Evolutionary conservation across 169 alveolate species (phyloP), one percentile per base, ranked within the genome.

Genomic region (Ichthyophthirius multifiliis): DNA sequence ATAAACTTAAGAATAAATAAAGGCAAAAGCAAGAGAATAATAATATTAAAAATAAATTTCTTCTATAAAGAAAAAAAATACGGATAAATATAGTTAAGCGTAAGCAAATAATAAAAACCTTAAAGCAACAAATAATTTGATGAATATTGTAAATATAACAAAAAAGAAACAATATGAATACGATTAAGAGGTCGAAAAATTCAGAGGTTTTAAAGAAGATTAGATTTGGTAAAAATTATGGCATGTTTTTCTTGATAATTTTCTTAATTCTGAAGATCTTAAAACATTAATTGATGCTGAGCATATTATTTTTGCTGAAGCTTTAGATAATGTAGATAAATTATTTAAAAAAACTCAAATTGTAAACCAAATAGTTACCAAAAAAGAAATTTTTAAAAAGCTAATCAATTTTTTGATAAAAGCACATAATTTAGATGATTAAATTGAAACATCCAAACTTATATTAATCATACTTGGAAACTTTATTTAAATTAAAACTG

Each of bases 281-380:
- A 39, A 18, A 6, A 39, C 48, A 5, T 75, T 55, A 63, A 76
- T 76, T 2, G 65, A 76, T 18, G 43, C 18, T 2, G 83, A 76
- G 62, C 43, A 76, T 6, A 62, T 32, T 43, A 31, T 62, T 34
- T 76, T 76, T 30, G 67, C 83, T 15, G 75, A 76, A 20, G 83
- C 83, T 4, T 55, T 76, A 6, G 83, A 76, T 9, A 76, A 76
- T 16, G 83, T 76, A 3, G 83, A 76, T 37, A 62, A 32, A 32
- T 34, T 63, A 3, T 76, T 37, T 55, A 30, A 43, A 4, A 76
- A 76, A 23, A 76, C 48, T 55, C 73, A 71, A n/a, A 35, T 62
- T 4, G 62, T 76, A 0, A 10, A n/a, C 2, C 76, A 76, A 47
- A 71, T 47, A 2, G 65, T 76, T 1, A 76, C 48, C 46, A 76